phyloP scores from a whole-genome alignment of 169 alveolate genomes.

The Eimeria maxima region DNA sequence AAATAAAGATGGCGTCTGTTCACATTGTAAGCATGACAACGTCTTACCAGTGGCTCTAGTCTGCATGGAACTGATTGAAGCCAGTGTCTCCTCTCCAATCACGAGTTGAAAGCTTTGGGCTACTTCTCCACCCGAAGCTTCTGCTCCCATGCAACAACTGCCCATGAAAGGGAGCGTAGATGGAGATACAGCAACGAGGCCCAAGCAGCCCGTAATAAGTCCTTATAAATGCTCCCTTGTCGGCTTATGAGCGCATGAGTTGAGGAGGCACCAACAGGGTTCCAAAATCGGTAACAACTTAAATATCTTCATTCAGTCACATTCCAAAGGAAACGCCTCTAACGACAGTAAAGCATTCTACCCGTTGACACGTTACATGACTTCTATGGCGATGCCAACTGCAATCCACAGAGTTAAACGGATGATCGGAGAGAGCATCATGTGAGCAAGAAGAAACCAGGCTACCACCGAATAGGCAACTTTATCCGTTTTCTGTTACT shows the following conservation, averaged over 20 bases:
- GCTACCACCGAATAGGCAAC: neutral
- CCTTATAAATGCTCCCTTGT: neutral
- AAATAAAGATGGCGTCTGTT: neutral
- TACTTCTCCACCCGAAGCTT: neutral
- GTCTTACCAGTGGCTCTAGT: neutral
- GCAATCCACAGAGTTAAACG: neutral
- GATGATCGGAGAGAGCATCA: neutral
- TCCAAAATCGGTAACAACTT: neutral
- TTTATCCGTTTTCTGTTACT: neutral
- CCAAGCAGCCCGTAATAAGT: neutral
- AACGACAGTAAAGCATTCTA: neutral
- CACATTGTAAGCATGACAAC: neutral
- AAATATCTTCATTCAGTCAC: neutral
- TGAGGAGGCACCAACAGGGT: neutral
- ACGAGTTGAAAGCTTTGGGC: neutral
- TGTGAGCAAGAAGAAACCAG: neutral
- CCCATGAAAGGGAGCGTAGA: neutral
- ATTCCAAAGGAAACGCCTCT: neutral
- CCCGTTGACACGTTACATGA: neutral
- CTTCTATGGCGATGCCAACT: neutral
- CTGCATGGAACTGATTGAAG: neutral
- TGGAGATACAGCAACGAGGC: neutral
- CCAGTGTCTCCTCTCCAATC: neutral
- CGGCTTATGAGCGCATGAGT: neutral
- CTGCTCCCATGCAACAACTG: neutral